Percentiles rank a stretch among this genome's conserved stretches.
These are phyloP conservation scores for Penicillium soppii DNA, from an alignment of 495 filamentous ascomycete species.

Conservation along the genomic window DNA sequence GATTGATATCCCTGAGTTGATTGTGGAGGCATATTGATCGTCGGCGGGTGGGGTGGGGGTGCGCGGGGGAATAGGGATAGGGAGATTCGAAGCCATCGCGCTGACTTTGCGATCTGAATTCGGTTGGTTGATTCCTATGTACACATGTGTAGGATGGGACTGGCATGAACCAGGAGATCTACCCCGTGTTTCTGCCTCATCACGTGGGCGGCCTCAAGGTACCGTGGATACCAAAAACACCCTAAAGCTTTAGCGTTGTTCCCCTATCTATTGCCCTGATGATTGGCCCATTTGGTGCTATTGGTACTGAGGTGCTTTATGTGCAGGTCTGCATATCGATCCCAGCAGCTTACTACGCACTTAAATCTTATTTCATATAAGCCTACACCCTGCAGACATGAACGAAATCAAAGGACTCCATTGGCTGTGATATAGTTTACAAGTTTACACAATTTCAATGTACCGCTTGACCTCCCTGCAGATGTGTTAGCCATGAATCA, in stretches of 20 bases:
- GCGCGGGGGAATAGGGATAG: constrained; percentile 63
- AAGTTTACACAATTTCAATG: constrained; percentile 25
- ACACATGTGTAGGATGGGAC: neutral
- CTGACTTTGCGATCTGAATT: constrained; percentile 10
- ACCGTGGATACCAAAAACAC: neutral
- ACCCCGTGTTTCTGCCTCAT: constrained; percentile 7
- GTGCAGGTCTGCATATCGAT: too few species aligned
- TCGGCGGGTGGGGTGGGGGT: constrained; percentile 70
- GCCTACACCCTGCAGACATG: neutral
- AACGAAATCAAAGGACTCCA: neutral
- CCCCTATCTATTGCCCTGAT: neutral
- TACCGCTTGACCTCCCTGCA: constrained; percentile 28
- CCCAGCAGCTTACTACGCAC: neutral
- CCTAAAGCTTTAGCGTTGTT: neutral
- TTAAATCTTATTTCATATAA: neutral
- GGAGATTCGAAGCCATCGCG: constrained; percentile 58
- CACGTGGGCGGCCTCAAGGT: constrained; percentile 5
- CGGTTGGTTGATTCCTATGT: constrained; percentile 5
- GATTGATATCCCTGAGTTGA: constrained; percentile 40
- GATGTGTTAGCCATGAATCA: neutral
- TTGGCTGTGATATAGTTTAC: neutral
- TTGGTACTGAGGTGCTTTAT: too few species aligned
- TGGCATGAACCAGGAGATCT: neutral
- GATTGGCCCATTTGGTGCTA: neutral
- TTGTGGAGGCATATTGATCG: constrained; percentile 30